Conservation (phyloP, 225 moss, liverwort and hornwort species). For the Anthoceros angustus region DNA sequence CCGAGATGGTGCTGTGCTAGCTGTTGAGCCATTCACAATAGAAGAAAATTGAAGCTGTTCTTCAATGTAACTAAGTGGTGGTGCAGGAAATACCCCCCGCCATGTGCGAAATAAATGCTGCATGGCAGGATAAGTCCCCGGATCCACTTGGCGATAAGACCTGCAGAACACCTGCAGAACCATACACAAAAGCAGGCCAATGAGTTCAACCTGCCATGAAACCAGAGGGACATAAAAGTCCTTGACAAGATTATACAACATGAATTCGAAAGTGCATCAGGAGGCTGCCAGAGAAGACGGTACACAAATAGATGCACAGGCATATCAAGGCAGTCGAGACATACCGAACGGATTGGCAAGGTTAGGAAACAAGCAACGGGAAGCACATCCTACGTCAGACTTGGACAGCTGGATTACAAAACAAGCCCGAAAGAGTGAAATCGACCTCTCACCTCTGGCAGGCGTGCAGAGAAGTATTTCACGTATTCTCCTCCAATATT, state of each 20-base stretch:
- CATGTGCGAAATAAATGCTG: constrained; percentile 96
- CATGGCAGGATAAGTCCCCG: constrained; percentile 57
- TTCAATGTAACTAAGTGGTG: constrained; percentile 60
- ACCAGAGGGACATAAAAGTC: no score
- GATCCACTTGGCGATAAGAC: constrained; percentile 79
- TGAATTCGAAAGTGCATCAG: no score
- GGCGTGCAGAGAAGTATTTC: constrained; percentile 73
- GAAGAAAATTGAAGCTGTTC: constrained; percentile 48
- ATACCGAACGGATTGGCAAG: no score
- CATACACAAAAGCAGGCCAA: constrained; percentile 4
- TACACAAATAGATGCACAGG: no score
- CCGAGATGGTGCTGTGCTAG: constrained; percentile 32
- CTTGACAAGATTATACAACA: no score
- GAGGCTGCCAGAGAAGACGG: no score
- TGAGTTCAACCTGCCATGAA: background rate
- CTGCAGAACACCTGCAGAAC: constrained; percentile 61
- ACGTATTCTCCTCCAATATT: constrained; percentile 96
- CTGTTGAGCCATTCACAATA: constrained; percentile 39
- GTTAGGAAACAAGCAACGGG: no score
- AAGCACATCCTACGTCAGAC: no score
- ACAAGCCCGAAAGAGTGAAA: background rate
- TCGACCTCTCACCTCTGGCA: constrained; percentile 55
- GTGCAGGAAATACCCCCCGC: constrained; percentile 68
- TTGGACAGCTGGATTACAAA: no score
- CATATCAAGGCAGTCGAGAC: no score